A percentile compares a stretch with the other conserved stretches of the same genome.
Evolutionary conservation across 163 green algal genomes (phyloP).

Genomic region (Chlamydomonas reinhardtii): DNA sequence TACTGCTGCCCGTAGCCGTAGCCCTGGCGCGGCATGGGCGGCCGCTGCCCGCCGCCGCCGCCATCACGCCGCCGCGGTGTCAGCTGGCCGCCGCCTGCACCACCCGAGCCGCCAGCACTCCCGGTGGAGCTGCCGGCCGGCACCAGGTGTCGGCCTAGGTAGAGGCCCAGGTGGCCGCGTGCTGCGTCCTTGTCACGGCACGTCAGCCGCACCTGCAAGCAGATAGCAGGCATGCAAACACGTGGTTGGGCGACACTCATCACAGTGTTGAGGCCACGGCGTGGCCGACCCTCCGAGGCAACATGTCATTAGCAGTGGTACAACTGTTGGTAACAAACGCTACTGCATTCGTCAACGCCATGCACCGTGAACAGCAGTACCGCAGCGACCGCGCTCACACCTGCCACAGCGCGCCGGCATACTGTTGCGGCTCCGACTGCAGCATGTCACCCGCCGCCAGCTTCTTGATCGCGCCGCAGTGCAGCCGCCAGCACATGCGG

Average conservation of each 20-base stretch:
- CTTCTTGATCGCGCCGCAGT: constrained; percentile 5
- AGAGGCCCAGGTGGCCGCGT: constrained; percentile 8
- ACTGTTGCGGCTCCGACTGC: constrained; percentile 19
- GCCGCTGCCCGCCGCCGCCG: not conserved
- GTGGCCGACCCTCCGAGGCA: too few relatives aligned
- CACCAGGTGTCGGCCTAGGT: constrained; percentile 16
- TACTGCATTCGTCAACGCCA: too few relatives aligned
- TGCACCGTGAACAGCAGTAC: too few relatives aligned
- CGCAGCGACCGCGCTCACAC: not conserved
- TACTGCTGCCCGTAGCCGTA: not conserved
- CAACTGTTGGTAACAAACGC: too few relatives aligned
- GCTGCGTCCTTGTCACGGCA: not conserved
- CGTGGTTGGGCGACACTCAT: too few relatives aligned
- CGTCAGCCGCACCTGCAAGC: too few relatives aligned
- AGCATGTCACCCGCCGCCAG: constrained; percentile 10
- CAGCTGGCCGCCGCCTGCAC: not conserved
- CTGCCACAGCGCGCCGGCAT: constrained; percentile 38
- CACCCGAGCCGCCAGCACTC: not conserved
- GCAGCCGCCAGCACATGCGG: constrained; percentile 45
- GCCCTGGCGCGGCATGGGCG: not conserved
- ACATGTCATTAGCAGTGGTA: too few relatives aligned
- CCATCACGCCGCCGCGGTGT: not conserved
- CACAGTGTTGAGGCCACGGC: too few relatives aligned
- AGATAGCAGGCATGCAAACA: too few relatives aligned
- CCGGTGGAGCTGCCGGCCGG: not conserved